Evolutionary conservation across 106 monocot genomes (phyloP), one percentile per base, ranked within the genome.

Genomic region (Iris macrosiphon): DNA sequence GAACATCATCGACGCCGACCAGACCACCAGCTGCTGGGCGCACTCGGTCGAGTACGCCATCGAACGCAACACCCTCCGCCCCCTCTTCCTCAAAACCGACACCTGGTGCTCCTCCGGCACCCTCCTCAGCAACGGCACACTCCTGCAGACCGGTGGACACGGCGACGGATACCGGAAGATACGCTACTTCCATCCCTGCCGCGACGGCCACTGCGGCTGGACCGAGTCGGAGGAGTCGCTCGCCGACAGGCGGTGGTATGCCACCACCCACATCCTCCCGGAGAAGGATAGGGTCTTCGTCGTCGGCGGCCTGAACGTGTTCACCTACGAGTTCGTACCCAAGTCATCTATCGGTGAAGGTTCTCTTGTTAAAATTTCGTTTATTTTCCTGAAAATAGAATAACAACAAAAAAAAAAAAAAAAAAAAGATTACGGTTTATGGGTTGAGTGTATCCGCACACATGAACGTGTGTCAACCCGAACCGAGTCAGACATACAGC

Each of bases 81-180:
- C 75, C 1, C 75, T 75, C 2, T 6, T 15, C 31, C 39, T 75
- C 19, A 10, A 21, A 15, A 34, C 75, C 14, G 75, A 75, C 54
- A 57, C 62, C 18, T 78, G 69, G 74, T 69, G 69, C 69, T 80
- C 79, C 31, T 75, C 80, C 30, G 70, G 80, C 32, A 46, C 75
- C 24, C 67, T 81, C 50, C 71, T 81, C 45, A 33, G 54, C 16
- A 29, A 65, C 37, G 80, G 80, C 26, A 62, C 61, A 24, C 61
- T 81, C 13, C 43, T 38, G 15, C 80, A 81, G 55, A 71, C 75
- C 21, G 80, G 75, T 34, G 80, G 80, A 27, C 59, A 71, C 50
- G 71, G 66, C 12, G 43, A 57, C 4, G 75, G 80, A 21, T 15
- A 34, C n/a, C 75, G 70, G 1, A 61, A 21, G 25, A 53, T 81